These are phyloP conservation scores for Glycine soja DNA, from an alignment of 306 rosid genomes.

Conservation along the genomic window DNA sequence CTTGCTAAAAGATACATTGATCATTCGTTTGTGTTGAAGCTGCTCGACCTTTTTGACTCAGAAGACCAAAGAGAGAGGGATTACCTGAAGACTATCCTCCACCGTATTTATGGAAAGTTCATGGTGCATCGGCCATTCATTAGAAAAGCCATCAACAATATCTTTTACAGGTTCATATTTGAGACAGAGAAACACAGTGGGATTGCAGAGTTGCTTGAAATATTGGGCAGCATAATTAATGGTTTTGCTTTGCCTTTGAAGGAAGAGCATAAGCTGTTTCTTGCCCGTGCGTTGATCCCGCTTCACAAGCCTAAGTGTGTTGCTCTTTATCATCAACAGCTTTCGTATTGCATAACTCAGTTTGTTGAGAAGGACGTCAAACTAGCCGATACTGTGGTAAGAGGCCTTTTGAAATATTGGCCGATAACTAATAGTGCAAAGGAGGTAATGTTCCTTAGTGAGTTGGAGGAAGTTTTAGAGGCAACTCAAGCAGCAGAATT, in stretches of 20 bases:
- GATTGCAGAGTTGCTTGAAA: constrained; percentile 70
- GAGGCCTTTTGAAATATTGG: constrained; percentile 73
- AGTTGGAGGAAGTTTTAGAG: constrained; percentile 72
- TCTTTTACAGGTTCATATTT: constrained; percentile 69
- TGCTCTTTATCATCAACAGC: constrained; percentile 69
- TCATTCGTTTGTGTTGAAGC: constrained; percentile 64
- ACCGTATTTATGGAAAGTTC: constrained; percentile 71
- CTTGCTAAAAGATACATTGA: constrained; percentile 66
- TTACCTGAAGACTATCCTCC: constrained; percentile 70
- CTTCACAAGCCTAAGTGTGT: constrained; percentile 74
- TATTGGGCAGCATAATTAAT: constrained; percentile 68
- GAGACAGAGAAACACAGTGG: constrained; percentile 74
- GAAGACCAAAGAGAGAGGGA: constrained; percentile 80
- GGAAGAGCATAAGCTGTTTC: constrained; percentile 79
- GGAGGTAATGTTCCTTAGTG: constrained; percentile 76
- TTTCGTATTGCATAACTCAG: constrained; percentile 67
- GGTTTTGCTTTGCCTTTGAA: constrained; percentile 76
- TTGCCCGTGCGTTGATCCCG: constrained; percentile 65
- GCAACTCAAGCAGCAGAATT: constrained; percentile 66
- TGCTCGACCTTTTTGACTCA: constrained; percentile 72
- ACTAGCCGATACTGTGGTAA: constrained; percentile 68
- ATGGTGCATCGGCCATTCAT: constrained; percentile 76
- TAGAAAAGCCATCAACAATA: constrained; percentile 68
- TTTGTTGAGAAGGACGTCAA: constrained; percentile 74
- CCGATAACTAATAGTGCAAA: constrained; percentile 67